phyloP scores from a whole-genome alignment of 2,329 filamentous ascomycete genomes.

The Verticillium longisporum region DNA sequence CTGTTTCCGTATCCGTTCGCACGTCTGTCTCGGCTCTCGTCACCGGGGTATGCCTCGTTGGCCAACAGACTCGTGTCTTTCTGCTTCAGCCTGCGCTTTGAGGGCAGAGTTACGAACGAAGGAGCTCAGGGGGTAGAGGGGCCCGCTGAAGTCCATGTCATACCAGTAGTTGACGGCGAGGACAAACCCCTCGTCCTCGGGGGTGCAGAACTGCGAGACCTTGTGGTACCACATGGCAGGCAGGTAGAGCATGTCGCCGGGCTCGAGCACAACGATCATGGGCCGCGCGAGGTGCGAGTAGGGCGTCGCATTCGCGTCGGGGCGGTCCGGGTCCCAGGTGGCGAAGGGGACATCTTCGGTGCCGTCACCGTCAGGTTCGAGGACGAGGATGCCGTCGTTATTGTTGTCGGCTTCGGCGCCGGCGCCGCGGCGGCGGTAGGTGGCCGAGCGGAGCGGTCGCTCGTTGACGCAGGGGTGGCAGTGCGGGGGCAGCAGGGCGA shows the following conservation, averaged over 20 bases:
- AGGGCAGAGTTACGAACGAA: conserved; percentile 41
- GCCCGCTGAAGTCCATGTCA: conserved; percentile 69
- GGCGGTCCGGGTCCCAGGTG: conserved; percentile 66
- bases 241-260: conserved; percentile 76
- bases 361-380: conserved; percentile 19
- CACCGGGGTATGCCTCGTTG: not conserved
- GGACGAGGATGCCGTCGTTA: conserved; percentile 12
- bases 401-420: conserved; percentile 8
- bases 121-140: conserved; percentile 54
- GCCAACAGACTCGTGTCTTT: not conserved
- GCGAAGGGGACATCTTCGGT: conserved; percentile 56
- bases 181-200: conserved; percentile 66
- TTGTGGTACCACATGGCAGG: conserved; percentile 80
- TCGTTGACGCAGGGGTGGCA: conserved; percentile 66
- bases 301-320: conserved; percentile 38
- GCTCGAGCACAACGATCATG: conserved; percentile 59
- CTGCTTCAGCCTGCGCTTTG: not conserved
- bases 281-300: conserved; percentile 56
- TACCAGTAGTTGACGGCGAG: conserved; percentile 83
- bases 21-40: not conserved
- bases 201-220: conserved; percentile 62
- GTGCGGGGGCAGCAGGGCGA: conserved; percentile 65
- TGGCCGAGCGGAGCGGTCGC: conserved; percentile 45
- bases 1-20: too few relatives aligned
- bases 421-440: conserved; percentile 41